Evolutionary conservation across 768 basidiomycete species (phyloP), one percentile per base, ranked within the genome.

Genomic region (Mycena epipterygia): DNA sequence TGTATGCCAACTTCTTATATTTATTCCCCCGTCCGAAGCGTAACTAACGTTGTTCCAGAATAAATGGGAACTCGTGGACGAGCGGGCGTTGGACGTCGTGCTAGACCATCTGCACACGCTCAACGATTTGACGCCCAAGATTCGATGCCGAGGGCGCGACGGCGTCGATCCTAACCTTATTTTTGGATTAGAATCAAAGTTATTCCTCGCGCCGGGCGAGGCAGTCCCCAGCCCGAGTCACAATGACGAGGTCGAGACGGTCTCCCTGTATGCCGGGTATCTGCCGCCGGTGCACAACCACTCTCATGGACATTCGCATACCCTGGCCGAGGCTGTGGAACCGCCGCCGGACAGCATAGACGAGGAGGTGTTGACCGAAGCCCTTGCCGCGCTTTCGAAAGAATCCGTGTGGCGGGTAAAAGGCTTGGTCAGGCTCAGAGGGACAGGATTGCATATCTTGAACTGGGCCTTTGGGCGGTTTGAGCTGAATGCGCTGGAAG

Each of bases 401-500:
- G 94, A 95, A 76, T 80, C 82, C 1, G 82, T 95, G 12, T 96
- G 93, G 89, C 82, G 93, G 72, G 91, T 97, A 37, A 98, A 98
- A 77, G 97, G 96, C 21, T 95, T 96, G 75, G 85, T 97, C 27
- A 87, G 86, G 42, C 78, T 94, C 8, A 73, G 73, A 29, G 79
- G 78, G 29, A 79, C 78, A 23, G 80, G 82, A 11, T 74, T 81
- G 71, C 78, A 86, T 76, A 93, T 96, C 68, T 75, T 97, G 67
- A 98, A 98, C 77, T 98, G 95, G 95, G 96, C 96, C 9, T 98
- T 98, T 81, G 95, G 95, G 17, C 88, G 96, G 44, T 91, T 88
- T 77, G 94, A 96, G 30, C 86, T 90, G 14, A 83, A 79, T 5
- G 74, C 79, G 23, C 72, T 81, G 41, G 79, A 79, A 16, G 74